Conservation (phyloP, 495 filamentous ascomycete species). For the Patellaria atrata region DNA sequence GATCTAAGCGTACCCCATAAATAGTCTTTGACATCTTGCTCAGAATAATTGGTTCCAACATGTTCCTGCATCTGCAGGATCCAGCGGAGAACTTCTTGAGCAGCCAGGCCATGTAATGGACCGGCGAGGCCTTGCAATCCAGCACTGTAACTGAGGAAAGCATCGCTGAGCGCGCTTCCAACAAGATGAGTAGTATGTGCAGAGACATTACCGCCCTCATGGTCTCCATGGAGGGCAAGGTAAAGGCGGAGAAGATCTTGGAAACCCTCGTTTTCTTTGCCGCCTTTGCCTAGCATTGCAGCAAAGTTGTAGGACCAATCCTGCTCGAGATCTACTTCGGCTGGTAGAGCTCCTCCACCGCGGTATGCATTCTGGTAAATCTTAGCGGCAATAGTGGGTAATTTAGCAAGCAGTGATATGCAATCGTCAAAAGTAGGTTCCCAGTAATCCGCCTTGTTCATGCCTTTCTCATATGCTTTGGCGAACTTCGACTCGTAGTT, state of each 20-base stretch:
- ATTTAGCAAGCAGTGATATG: slow-evolving; percentile 86
- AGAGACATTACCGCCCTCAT: slow-evolving; percentile 96
- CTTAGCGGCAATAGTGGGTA: slow-evolving; percentile 90
- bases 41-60: slow-evolving; percentile 65
- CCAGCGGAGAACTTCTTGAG: slow-evolving; percentile 94
- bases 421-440: slow-evolving; percentile 95
- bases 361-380: slow-evolving; percentile 86
- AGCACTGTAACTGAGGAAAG: slow-evolving; percentile 90
- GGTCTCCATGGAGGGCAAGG: slow-evolving; percentile 91
- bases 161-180: slow-evolving; percentile 87
- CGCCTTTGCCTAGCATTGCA: slow-evolving; percentile 84
- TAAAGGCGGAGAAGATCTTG: slow-evolving; percentile 89
- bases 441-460: slow-evolving; percentile 95
- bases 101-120: slow-evolving; percentile 86
- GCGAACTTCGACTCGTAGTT: slow-evolving; percentile 89
- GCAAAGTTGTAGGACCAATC: slow-evolving; percentile 99
- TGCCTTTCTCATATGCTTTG: slow-evolving; percentile 75
- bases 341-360: slow-evolving; percentile 61
- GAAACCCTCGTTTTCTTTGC: slow-evolving; percentile 76
- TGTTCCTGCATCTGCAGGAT: slow-evolving; percentile 84
- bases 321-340: slow-evolving; percentile 63
- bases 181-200: slow-evolving; percentile 96
- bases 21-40: slow-evolving; percentile 68
- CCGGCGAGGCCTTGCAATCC: slow-evolving; percentile 91
- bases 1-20: slow-evolving; percentile 88